Base-by-base conservation (phyloP, 108 stramenopile species). In the Thalassiosira profunda region DNA sequence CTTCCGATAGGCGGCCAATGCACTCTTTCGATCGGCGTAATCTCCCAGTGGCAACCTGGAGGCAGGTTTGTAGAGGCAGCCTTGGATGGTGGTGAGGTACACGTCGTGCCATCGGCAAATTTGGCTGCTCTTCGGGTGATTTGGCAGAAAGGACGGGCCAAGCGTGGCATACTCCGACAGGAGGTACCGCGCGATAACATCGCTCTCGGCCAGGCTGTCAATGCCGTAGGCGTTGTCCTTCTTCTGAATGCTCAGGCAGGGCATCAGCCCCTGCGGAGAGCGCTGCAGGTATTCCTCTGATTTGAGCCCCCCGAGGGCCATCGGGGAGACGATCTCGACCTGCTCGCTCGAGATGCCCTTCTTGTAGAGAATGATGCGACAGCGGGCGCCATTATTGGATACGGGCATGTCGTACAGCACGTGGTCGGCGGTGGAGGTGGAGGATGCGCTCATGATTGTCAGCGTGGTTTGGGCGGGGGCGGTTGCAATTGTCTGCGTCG, bases 191-290 rank as follows among this genome's bases (percentile, higher is more conserved):
- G 86, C 84, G 65, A 97, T 95, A 2, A 89, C 96, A 63, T 98
- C 97, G 20, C 87, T 90, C 71, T 98, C 97, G 25, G 79, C 63
- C 15, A 67, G 45, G 21, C 47, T 57, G 37, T 46, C 34, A 49
- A 76, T 70, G 6, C 67, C 70, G 2, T 43, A 38, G 0, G 1
- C 44, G n/a, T 37, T 49, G 10, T 52, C n/a, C 28, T 66, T 79
- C 28, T 66, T 79, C 31, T 61, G 73, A 12, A 80, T 52, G 0
- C 63, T 20, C 9, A 96, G 61, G 7, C 81, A 60, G 10, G 97
- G 97, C 80, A 97, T 95, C 76, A 97, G 96, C 8, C 96, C 97
- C 44, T 95, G 92, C 0, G 96, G 96, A 72, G 90, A 95, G 15
- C 91, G 51, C 30, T 53, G 49, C 6, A 95, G 70, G 63, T 88